Evolutionary conservation across 2,329 filamentous ascomycete species (phyloP), one percentile per base, ranked within the genome.

Genomic region (Bretziella fagacearum): DNA sequence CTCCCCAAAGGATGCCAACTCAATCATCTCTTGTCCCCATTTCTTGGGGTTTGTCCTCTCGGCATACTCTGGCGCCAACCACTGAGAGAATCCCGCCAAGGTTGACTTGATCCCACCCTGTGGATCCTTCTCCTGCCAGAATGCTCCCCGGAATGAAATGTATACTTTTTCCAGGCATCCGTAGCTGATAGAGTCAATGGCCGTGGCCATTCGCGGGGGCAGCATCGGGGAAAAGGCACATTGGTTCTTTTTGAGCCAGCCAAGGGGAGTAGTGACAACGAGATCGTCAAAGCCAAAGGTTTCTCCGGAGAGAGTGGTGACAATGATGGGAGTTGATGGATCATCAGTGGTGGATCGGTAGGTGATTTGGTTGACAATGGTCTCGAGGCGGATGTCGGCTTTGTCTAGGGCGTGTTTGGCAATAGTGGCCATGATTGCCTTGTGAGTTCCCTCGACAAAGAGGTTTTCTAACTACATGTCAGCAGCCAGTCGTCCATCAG

Each of bases 1-100:
- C 0, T 57, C 54, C 0, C 73, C 68, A 2, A 93, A 67, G 2
- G 79, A 75, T 35, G 81, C 78, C 18, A 94, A 71, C 49, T 89
- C 86, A 49, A 93, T 69, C 46, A 77, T 73, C 62, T 89, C 80
- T 60, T 84, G 81, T 52, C 77, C 74, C 83, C 84, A 91, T 51
- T 67, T 62, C 4, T 69, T 55, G 1, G 76, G 72, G 54, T 81
- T 80, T 1, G 74, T 71, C 44, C 71, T 63, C 0, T 65, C 52
- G 0, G 78, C 71, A 58, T 93, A 93, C 2, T 58, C 61, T 2
- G 85, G 85, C 0, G 75, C 64, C 29, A 86, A 70, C 72, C 84
- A 93, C 56, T 85, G 78, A 36, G 76, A 77, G 60, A 89, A 87
- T 20, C 80, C 77, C 3, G 78, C 69, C 29, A 73, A 8, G 61